Conservation (phyloP, 805 yeast species). For the Schizosaccharomyces cryophilus region DNA sequence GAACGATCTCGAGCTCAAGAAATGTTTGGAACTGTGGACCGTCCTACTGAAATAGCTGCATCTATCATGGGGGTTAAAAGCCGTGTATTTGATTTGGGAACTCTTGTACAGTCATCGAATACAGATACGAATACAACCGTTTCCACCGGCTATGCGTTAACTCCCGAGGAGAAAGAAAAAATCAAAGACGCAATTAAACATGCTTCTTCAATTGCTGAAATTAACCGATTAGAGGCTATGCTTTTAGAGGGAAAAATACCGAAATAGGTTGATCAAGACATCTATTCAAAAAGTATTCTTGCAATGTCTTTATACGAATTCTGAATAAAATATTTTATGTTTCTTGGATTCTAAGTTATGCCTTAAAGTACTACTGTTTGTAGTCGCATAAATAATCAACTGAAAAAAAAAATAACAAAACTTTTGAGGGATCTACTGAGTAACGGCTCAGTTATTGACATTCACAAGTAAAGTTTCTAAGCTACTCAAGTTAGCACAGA, state of each 20-base stretch:
- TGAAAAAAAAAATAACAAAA: no score
- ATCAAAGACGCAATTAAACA: slow-evolving; percentile 29
- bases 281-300: not conserved
- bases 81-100: slow-evolving; percentile 5
- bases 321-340: no score
- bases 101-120: slow-evolving; percentile 7
- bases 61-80: slow-evolving; percentile 10
- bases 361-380: no score
- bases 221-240: slow-evolving; percentile 39
- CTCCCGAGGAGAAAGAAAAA: slow-evolving; percentile 27
- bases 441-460: no score
- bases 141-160: slow-evolving; percentile 17
- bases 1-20: slow-evolving; percentile 27
- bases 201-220: slow-evolving; percentile 53
- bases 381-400: no score
- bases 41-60: slow-evolving; percentile 14
- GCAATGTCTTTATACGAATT: no score
- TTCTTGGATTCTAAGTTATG: no score
- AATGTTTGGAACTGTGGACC: slow-evolving; percentile 18
- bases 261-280: not conserved
- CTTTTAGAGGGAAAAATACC: slow-evolving; percentile 19
- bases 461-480: no score
- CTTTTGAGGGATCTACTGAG: no score
- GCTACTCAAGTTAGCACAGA: no score
- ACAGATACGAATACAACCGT: slow-evolving; percentile 12